Percentiles rank a stretch among this genome's conserved stretches.
These are phyloP conservation scores for Lycium barbarum DNA, from an alignment of 257 asterid genomes.

Conservation along the genomic window DNA sequence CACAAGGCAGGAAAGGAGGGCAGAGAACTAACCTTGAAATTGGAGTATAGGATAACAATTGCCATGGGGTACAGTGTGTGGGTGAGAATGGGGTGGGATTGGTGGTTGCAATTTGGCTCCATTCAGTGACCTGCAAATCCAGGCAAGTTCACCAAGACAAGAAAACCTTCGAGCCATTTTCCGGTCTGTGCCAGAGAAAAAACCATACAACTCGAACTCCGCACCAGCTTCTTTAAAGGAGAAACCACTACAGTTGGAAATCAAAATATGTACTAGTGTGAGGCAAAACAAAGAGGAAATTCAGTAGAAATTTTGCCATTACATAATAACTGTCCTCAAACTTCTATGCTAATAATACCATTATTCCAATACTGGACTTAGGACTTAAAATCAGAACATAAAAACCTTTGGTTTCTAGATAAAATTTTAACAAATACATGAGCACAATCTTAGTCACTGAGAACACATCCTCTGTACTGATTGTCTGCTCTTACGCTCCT, in stretches of 20 bases:
- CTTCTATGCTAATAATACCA: not conserved
- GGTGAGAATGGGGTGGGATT: conserved; percentile 1
- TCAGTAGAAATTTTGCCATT: not conserved
- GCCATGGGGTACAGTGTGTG: conserved; percentile 7
- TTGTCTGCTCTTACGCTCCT: not conserved
- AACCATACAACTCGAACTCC: not conserved
- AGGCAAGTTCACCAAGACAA: not conserved
- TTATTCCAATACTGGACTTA: not conserved
- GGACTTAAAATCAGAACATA: too few relatives aligned
- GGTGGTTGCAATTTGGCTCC: conserved; percentile 16
- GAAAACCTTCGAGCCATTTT: conserved; percentile 22
- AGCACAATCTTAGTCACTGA: too few relatives aligned
- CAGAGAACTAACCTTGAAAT: conserved; percentile 45
- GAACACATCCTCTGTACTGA: too few relatives aligned
- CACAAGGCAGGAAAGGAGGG: not conserved
- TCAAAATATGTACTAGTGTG: not conserved
- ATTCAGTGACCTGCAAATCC: not conserved
- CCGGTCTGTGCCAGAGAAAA: not conserved
- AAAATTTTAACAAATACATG: too few relatives aligned
- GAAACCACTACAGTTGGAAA: not conserved
- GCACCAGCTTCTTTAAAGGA: not conserved
- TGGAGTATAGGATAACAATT: conserved; percentile 33
- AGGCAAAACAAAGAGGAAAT: not conserved
- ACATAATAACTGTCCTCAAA: not conserved
- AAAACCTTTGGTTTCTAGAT: too few relatives aligned